phyloP scores from a whole-genome alignment of 1,139 yeast species.

The Waltiozyma sp. region DNA sequence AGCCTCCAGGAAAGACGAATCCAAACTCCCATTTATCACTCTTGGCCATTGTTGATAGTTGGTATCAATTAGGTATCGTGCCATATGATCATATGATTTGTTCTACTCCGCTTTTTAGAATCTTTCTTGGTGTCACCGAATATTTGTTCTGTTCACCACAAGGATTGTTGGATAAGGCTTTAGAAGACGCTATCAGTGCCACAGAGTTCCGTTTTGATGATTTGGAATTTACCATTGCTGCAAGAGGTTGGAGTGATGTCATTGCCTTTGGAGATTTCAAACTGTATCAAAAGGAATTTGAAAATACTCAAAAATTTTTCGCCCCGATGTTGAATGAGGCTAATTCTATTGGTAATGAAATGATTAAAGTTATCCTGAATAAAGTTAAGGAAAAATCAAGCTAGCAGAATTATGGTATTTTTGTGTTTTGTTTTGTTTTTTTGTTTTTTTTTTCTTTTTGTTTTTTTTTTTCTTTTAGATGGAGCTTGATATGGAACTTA shows the following conservation, averaged over 20 bases:
- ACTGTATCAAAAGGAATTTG: constrained; percentile 62
- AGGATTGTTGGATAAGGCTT: constrained; percentile 66
- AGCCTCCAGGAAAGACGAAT: constrained; percentile 51
- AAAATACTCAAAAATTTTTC: constrained; percentile 70
- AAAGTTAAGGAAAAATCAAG: constrained; percentile 3
- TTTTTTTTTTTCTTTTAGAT: no score
- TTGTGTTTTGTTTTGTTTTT: no score
- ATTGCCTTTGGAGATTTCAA: constrained; percentile 70
- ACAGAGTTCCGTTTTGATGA: constrained; percentile 76
- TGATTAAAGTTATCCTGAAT: constrained; percentile 72
- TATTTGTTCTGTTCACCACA: constrained; percentile 72
- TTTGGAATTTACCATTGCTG: constrained; percentile 73
- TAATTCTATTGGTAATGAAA: constrained; percentile 82
- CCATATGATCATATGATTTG: constrained; percentile 97
- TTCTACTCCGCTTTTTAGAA: constrained; percentile 86
- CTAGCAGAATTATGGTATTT: no score
- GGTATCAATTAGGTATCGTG: constrained; percentile 74
- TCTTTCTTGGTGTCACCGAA: constrained; percentile 89
- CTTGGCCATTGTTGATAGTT: constrained; percentile 85
- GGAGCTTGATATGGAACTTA: no score
- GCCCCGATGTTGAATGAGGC: constrained; percentile 85
- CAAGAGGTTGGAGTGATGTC: constrained; percentile 76
- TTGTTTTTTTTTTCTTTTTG: no score
- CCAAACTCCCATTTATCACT: constrained; percentile 87
- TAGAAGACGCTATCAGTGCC: constrained; percentile 58